Conservation (phyloP, 768 basidiomycete genomes). For the Tricholomella constricta region DNA sequence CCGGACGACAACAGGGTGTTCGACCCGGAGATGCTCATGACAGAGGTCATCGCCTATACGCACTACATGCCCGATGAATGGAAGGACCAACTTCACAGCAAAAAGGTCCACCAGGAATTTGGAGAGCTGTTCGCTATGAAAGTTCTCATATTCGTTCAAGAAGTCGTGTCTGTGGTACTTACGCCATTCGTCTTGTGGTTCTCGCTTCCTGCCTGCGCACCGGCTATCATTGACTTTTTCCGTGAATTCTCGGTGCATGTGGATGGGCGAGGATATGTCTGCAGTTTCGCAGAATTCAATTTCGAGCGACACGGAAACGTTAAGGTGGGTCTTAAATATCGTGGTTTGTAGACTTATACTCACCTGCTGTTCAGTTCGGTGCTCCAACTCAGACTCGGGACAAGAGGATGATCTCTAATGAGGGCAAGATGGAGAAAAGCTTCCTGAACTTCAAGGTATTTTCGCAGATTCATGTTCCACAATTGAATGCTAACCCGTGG, state of each 20-base stretch:
- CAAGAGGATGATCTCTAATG: constrained; percentile 79
- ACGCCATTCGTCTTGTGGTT: constrained; percentile 95
- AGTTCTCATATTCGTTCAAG: constrained; percentile 81
- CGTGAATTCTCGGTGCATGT: constrained; percentile 97
- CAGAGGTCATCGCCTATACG: constrained; percentile 89
- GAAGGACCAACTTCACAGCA: constrained; percentile 87
- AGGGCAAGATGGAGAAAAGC: constrained; percentile 99
- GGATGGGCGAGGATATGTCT: constrained; percentile 94
- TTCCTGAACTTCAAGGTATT: constrained; percentile 88
- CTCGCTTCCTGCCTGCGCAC: constrained; percentile 87
- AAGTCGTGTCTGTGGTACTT: constrained; percentile 86
- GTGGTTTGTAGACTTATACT: neutral
- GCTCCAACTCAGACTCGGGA: constrained; percentile 71
- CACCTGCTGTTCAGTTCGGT: constrained; percentile 62
- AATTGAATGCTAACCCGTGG: neutral
- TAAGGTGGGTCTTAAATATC: constrained; percentile 49
- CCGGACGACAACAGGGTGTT: constrained; percentile 93
- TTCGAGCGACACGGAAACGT: constrained; percentile 94
- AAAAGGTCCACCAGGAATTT: constrained; percentile 90
- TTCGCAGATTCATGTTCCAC: neutral
- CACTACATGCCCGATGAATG: constrained; percentile 96
- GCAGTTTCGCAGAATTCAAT: constrained; percentile 98
- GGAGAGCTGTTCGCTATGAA: constrained; percentile 95
- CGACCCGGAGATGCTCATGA: constrained; percentile 92
- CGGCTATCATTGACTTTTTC: constrained; percentile 95